Conservation (phyloP, 108 stramenopile species). For the Nannochloropsis salina region DNA sequence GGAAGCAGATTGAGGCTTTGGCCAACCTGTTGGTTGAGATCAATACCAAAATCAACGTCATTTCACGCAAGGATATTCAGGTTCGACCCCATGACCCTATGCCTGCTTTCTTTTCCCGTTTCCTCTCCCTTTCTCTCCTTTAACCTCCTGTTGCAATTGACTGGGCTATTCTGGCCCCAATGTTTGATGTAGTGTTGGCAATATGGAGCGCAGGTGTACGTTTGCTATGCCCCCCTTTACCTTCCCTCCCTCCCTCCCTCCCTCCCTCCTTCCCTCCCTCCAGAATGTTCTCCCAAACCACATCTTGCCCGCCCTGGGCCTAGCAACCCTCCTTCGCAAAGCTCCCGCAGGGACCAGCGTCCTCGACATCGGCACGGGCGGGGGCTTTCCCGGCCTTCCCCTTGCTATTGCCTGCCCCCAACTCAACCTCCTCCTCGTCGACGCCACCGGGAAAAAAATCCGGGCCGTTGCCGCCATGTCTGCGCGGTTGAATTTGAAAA, state of each 20-base stretch:
- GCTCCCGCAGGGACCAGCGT: background rate
- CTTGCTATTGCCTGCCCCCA: constrained; percentile 16
- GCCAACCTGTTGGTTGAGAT: background rate
- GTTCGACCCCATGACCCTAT: background rate
- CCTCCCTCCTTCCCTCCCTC: background rate
- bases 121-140: background rate
- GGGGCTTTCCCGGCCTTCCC: background rate
- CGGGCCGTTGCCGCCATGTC: background rate
- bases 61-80: constrained; percentile 9
- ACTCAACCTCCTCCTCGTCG: background rate
- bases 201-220: too few relatives aligned
- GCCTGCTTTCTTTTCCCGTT: background rate
- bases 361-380: constrained; percentile 10
- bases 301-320: background rate
- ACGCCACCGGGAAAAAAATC: background rate
- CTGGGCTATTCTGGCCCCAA: too few relatives aligned
- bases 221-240: background rate
- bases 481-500: background rate
- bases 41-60: background rate
- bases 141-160: too few relatives aligned
- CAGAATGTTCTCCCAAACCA: background rate
- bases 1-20: constrained; percentile 5
- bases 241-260: background rate
- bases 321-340: background rate
- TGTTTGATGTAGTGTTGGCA: too few relatives aligned